Base-by-base conservation (phyloP, 2,329 filamentous ascomycete species). In the Aspergillus arachidicola region DNA sequence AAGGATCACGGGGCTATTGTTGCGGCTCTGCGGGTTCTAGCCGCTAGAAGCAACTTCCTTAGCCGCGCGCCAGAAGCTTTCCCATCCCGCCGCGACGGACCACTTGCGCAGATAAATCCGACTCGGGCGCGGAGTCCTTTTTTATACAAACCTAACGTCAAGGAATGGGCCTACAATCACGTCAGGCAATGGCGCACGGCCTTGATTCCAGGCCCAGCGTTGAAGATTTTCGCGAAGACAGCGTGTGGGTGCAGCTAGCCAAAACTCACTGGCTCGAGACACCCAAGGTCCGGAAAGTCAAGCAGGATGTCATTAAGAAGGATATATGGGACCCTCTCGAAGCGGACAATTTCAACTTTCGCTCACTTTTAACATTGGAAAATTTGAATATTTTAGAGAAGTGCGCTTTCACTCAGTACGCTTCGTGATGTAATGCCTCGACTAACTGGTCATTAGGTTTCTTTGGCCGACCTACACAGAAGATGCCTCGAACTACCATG, bases 381-480 rank as follows among this genome's bases (percentile, higher is more conserved):
- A 94, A 93, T 70, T 80, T 98, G 71, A 95, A 97, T 81, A 88
- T 94, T 48, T 80, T 99, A 63, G 95, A 99, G 78, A 91, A 86
- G 89, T 91, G 80, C 23, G 80, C 66, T 9, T 32, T 28, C 19
- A n/a, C 19, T 19, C 16, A 19, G 45, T 16, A 23, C 45, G 34
- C 23, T 60, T 41, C 53, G 41, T 30, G 41, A 21, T 12, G 3
- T 10, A 26, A 54, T 43, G 19, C 26, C 45, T 53, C 53, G 59
- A 61, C 71, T 73, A 66, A 75, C 69, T 60, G 62, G 51, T 38
- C n/a, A 55, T 62, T 64, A 92, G 92, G 74, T 98, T 96, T 75
- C 85, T 99, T 32, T 99, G 95, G 95, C 95, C 95, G 53, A 92
- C 91, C 58, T 99, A 96, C 76, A 89, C 86, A 14, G 92, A 96